A percentile compares a stretch with the other conserved stretches of the same genome.
Evolutionary conservation across 2,329 filamentous ascomycete species (phyloP).

Genomic region (Penicillium sclerotiorum): DNA sequence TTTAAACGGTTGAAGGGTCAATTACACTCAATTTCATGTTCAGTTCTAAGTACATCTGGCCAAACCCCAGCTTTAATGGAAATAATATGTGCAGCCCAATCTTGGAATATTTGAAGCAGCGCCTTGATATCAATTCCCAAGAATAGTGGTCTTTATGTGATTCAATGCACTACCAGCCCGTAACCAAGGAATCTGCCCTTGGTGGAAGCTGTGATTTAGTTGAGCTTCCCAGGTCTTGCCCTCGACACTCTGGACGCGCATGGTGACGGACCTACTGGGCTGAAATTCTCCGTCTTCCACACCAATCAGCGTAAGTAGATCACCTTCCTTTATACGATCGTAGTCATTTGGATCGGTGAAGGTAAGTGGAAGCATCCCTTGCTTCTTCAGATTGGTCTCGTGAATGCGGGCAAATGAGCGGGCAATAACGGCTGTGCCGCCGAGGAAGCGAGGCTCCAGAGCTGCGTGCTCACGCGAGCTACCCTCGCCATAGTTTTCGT

Average conservation of each 20-base stretch:
- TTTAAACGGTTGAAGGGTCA: too few relatives aligned
- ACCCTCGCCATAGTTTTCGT: constrained; percentile 99
- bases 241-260: too few relatives aligned
- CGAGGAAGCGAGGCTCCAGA: constrained; percentile 94
- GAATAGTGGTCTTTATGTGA: too few relatives aligned
- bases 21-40: too few relatives aligned
- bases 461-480: constrained; percentile 97
- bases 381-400: constrained; percentile 99
- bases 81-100: too few relatives aligned
- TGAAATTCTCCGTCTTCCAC: neutral
- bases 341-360: constrained; percentile 95
- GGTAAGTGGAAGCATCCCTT: constrained; percentile 98
- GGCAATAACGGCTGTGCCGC: constrained; percentile 94
- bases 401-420: constrained; percentile 97
- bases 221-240: constrained; percentile 2
- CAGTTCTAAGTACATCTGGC: too few relatives aligned
- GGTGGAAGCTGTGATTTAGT: constrained; percentile 4
- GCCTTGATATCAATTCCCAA: too few relatives aligned
- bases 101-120: too few relatives aligned
- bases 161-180: constrained; percentile 7
- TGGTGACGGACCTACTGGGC: too few relatives aligned
- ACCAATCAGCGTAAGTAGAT: constrained; percentile 3
- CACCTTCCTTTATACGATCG: constrained; percentile 51
- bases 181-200: constrained; percentile 7
- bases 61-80: too few relatives aligned